Percentiles rank a stretch among this genome's conserved stretches.
phyloP scores from a whole-genome alignment of 2,329 filamentous ascomycete genomes.

The Colletotrichum endophyticum region DNA sequence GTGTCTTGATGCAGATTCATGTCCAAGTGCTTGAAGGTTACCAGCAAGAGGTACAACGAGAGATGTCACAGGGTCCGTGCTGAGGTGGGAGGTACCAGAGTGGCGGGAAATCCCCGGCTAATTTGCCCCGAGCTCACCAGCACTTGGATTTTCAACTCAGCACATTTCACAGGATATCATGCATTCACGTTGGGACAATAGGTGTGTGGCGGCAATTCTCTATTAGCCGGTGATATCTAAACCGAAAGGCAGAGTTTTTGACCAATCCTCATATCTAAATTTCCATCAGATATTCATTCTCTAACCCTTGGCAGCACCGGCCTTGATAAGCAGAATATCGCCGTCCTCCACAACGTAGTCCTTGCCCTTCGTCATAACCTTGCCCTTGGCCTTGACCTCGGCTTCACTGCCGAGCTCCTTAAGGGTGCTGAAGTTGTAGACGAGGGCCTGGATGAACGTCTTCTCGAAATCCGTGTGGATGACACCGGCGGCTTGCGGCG shows the following conservation, averaged over 20 bases:
- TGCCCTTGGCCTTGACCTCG: constrained; percentile 90
- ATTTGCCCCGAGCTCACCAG: background rate
- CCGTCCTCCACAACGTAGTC: constrained; percentile 91
- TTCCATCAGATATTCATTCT: constrained; percentile 19
- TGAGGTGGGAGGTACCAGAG: background rate
- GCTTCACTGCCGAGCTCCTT: constrained; percentile 90
- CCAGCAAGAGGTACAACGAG: background rate
- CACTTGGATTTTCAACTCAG: background rate
- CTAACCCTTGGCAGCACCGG: constrained; percentile 78
- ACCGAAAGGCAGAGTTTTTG: constrained; percentile 22
- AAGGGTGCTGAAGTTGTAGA: constrained; percentile 85
- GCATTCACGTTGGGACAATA: background rate
- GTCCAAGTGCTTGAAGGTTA: background rate
- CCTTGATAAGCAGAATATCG: constrained; percentile 87
- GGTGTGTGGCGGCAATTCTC: background rate
- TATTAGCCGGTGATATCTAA: constrained; percentile 22
- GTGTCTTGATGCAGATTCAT: background rate
- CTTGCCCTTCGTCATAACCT: constrained; percentile 98
- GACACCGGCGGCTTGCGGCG: constrained; percentile 95
- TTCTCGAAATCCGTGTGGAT: constrained; percentile 99
- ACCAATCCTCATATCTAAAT: constrained; percentile 18
- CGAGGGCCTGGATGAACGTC: constrained; percentile 96
- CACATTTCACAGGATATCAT: background rate
- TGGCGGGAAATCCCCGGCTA: background rate
- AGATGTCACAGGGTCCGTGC: background rate